Conservation (phyloP, 2,329 filamentous ascomycete species). For the Fusarium sp. region DNA sequence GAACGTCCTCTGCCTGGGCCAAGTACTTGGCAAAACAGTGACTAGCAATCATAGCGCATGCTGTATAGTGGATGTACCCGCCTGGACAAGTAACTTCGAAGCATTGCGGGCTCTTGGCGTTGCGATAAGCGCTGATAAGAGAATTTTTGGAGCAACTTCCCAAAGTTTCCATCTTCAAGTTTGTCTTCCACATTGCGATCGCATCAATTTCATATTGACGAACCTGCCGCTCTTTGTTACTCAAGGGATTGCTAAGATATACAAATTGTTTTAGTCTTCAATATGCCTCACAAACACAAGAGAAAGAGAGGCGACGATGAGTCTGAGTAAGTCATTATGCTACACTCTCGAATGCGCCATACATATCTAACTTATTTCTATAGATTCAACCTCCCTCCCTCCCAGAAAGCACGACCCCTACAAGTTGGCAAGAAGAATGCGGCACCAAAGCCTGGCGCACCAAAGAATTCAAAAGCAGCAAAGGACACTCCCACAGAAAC, state of each 20-base stretch:
- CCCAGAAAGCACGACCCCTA: conserved; percentile 63
- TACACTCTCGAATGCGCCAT: not conserved
- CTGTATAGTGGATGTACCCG: not conserved
- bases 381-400: conserved; percentile 64
- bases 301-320: conserved; percentile 67
- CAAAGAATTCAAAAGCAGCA: conserved; percentile 5
- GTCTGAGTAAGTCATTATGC: conserved; percentile 33
- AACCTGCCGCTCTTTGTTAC: fast-evolving
- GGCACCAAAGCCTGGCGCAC: conserved; percentile 42
- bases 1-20: not conserved
- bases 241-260: fast-evolving
- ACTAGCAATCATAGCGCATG: not conserved
- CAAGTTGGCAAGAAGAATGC: conserved; percentile 55
- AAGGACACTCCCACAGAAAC: conserved; percentile 48
- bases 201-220: not conserved
- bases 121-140: conserved; percentile 43
- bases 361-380: conserved; percentile 27
- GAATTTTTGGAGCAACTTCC: conserved; percentile 40
- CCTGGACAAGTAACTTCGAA: not conserved
- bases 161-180: conserved; percentile 7
- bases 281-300: conserved; percentile 91
- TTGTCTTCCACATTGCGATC: conserved; percentile 3
- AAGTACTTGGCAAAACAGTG: not conserved
- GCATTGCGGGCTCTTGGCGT: not conserved
- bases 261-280: fast-evolving